Conservation (phyloP, 2,329 filamentous ascomycete species). For the Aspergillus flavus region DNA sequence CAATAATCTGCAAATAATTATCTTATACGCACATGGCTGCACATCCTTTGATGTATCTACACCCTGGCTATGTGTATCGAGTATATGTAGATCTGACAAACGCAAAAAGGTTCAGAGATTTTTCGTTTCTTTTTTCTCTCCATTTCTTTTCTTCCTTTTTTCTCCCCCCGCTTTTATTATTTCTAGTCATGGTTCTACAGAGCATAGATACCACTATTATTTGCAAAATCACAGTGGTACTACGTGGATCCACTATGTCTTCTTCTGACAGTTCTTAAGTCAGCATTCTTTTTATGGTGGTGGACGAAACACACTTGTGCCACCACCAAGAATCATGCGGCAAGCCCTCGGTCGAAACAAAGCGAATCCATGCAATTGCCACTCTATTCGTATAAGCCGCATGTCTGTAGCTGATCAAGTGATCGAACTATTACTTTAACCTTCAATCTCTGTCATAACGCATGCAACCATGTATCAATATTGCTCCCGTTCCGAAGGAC, state of each 20-base stretch:
- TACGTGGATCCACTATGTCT: constrained; percentile 1
- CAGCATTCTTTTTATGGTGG: background rate
- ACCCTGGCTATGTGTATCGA: background rate
- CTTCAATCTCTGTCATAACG: background rate
- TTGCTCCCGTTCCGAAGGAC: background rate
- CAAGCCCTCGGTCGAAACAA: background rate
- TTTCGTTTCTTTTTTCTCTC: background rate
- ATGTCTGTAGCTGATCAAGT: background rate
- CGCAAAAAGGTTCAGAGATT: background rate
- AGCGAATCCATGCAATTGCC: constrained; percentile 1
- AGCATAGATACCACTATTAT: background rate
- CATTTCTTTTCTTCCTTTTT: background rate
- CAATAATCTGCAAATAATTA: constrained; percentile 6
- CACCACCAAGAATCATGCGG: background rate
- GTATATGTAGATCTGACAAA: background rate
- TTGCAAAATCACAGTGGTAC: background rate
- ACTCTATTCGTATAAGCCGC: background rate
- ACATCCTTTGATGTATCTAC: constrained; percentile 10
- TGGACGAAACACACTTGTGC: background rate
- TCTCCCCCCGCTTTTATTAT: background rate
- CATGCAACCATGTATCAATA: background rate
- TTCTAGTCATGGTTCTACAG: background rate
- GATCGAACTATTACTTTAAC: background rate
- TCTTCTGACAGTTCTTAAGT: constrained; percentile 6
- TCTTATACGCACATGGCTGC: constrained; percentile 1